Evolutionary conservation across 768 basidiomycete species (phyloP).

Genomic region (Mycena indigotica): DNA sequence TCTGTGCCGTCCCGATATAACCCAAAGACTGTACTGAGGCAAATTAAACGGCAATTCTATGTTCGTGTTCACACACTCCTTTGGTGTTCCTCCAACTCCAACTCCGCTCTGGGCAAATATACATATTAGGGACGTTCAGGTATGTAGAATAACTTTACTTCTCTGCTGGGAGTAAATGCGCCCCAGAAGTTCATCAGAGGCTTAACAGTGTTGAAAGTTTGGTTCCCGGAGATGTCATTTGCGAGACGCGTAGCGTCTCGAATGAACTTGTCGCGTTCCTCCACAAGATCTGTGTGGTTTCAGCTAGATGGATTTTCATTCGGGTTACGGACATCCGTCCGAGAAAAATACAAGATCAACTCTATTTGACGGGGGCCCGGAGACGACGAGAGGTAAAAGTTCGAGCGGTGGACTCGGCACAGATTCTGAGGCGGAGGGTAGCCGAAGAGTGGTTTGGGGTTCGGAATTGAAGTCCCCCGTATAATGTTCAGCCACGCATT

Average conservation of each 20-base stretch:
- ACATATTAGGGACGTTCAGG: neutral
- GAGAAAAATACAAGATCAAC: slow-evolving; percentile 78
- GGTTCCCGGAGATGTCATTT: slow-evolving; percentile 67
- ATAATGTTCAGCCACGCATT: neutral
- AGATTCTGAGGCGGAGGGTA: too few species aligned
- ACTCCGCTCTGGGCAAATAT: slow-evolving; percentile 63
- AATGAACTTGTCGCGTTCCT: slow-evolving; percentile 65
- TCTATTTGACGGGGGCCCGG: slow-evolving; percentile 65
- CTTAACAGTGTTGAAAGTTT: slow-evolving; percentile 75
- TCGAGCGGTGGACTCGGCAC: slow-evolving; percentile 49
- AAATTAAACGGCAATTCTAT: neutral
- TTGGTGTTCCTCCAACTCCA: slow-evolving; percentile 66
- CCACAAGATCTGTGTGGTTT: slow-evolving; percentile 47
- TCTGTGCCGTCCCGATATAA: slow-evolving; percentile 80
- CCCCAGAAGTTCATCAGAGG: slow-evolving; percentile 84
- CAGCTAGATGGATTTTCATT: neutral
- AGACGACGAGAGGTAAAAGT: slow-evolving; percentile 56
- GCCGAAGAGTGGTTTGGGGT: neutral
- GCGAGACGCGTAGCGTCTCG: slow-evolving; percentile 68
- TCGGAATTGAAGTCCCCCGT: neutral
- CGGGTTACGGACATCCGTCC: slow-evolving; percentile 65
- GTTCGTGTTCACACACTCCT: slow-evolving; percentile 53
- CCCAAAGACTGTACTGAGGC: slow-evolving; percentile 67
- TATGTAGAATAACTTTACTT: slow-evolving; percentile 42
- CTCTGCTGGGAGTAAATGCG: slow-evolving; percentile 72